A percentile compares a stretch with the other conserved stretches of the same genome.
Conservation (phyloP, 805 yeast species). For the Candida ascalaphidarum region DNA sequence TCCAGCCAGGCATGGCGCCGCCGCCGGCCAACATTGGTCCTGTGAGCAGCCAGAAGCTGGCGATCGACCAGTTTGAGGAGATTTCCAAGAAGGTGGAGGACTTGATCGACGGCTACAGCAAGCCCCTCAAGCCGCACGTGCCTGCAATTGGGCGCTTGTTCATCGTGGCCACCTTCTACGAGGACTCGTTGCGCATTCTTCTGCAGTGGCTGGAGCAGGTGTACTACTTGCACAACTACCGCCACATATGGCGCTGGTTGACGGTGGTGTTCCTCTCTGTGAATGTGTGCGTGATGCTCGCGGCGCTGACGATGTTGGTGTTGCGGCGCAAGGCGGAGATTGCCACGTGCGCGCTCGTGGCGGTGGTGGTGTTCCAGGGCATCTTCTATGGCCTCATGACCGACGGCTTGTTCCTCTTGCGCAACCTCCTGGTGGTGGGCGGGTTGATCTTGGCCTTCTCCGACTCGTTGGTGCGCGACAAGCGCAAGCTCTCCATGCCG, state of each 20-base stretch:
- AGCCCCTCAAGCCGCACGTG: slow-evolving; percentile 59
- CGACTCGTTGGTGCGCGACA: slow-evolving; percentile 76
- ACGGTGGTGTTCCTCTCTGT: slow-evolving; percentile 60
- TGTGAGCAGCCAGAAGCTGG: slow-evolving; percentile 17
- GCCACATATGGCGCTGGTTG: slow-evolving; percentile 70
- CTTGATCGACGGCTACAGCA: slow-evolving; percentile 39
- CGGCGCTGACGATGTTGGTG: slow-evolving; percentile 65
- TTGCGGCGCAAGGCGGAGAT: slow-evolving; percentile 57
- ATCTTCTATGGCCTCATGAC: slow-evolving; percentile 79
- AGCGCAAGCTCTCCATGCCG: slow-evolving; percentile 57
- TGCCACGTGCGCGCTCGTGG: slow-evolving; percentile 62
- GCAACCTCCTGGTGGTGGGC: slow-evolving; percentile 87
- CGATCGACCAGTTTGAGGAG: slow-evolving; percentile 37
- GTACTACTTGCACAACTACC: slow-evolving; percentile 69
- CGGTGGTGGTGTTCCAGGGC: slow-evolving; percentile 77
- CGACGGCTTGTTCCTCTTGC: slow-evolving; percentile 72
- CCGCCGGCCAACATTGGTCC: slow-evolving; percentile 13
- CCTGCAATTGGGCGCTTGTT: slow-evolving; percentile 85
- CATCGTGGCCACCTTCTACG: slow-evolving; percentile 89
- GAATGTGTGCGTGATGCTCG: slow-evolving; percentile 63
- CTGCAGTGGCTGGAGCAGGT: slow-evolving; percentile 91
- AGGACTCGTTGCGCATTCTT: slow-evolving; percentile 76
- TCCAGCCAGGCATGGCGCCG: slow-evolving; percentile 11
- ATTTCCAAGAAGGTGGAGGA: slow-evolving; percentile 48
- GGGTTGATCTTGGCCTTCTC: slow-evolving; percentile 83